Conservation (phyloP, 2,329 filamentous ascomycete genomes). For the Arthroderma sp. region DNA sequence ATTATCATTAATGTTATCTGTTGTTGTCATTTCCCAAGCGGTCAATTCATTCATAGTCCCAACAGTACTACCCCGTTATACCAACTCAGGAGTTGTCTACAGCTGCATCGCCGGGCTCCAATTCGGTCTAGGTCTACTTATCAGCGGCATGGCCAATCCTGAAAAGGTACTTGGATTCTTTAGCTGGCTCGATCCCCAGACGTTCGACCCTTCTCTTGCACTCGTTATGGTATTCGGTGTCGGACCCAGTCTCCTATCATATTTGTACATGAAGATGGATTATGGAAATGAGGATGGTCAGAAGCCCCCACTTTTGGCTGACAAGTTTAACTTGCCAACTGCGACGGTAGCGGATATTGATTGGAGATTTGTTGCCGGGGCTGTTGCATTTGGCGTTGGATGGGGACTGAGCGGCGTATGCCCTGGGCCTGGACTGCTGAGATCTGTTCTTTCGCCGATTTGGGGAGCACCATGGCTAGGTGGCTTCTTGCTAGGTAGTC, state of each 20-base stretch:
- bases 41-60: constrained; percentile 28
- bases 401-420: constrained; percentile 43
- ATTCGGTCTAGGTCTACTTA: constrained; percentile 41
- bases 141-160: constrained; percentile 41
- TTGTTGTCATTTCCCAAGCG: constrained; percentile 22
- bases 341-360: constrained; percentile 38
- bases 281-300: constrained; percentile 16
- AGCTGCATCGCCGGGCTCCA: constrained; percentile 38
- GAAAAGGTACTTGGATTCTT: constrained; percentile 42
- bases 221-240: constrained; percentile 41
- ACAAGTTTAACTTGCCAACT: constrained; percentile 34
- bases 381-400: constrained; percentile 38
- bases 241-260: constrained; percentile 34
- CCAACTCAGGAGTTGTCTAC: constrained; percentile 26
- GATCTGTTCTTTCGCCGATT: constrained; percentile 35
- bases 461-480: constrained; percentile 39
- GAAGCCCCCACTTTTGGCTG: constrained; percentile 32
- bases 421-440: constrained; percentile 41
- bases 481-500: constrained; percentile 36
- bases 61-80: constrained; percentile 19
- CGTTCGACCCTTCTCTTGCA: constrained; percentile 41
- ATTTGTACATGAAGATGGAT: constrained; percentile 23
- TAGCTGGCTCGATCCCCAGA: constrained; percentile 31
- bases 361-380: constrained; percentile 38
- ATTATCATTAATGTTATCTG: constrained; percentile 25